phyloP scores from a whole-genome alignment of 352 stramenopile species.

The Globisporangium middletonii region DNA sequence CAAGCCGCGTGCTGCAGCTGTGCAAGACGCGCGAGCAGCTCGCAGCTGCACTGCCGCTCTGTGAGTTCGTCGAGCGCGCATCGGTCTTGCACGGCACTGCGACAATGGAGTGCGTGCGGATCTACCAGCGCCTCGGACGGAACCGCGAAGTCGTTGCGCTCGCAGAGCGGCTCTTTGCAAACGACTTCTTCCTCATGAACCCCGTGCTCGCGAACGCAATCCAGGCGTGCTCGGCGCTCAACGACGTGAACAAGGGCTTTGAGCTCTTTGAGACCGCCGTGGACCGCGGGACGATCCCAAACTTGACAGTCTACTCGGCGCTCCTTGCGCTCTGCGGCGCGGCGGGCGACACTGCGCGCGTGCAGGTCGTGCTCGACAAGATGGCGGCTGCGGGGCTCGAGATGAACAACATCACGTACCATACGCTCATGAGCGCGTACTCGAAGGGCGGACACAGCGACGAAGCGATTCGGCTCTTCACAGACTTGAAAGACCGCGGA shows the following conservation, averaged over 20 bases:
- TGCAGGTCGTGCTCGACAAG: constrained; percentile 39
- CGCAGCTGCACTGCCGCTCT: constrained; percentile 51
- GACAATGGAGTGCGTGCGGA: constrained; percentile 50
- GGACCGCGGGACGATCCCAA: constrained; percentile 58
- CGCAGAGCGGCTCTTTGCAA: constrained; percentile 39
- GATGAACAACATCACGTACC: constrained; percentile 72
- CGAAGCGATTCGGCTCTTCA: constrained; percentile 49
- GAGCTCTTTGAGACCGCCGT: constrained; percentile 50
- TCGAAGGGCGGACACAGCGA: constrained; percentile 41
- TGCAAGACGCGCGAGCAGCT: constrained; percentile 50
- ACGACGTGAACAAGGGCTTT: constrained; percentile 47
- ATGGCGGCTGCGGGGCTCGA: constrained; percentile 46
- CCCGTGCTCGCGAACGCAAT: constrained; percentile 50
- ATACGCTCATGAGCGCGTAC: constrained; percentile 69
- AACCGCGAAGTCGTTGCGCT: constrained; percentile 45
- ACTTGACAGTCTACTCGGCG: constrained; percentile 52
- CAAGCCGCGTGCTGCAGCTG: constrained; percentile 32
- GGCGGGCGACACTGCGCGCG: constrained; percentile 36
- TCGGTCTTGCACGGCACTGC: constrained; percentile 31
- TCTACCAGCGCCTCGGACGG: constrained; percentile 51
- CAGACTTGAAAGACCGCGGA: constrained; percentile 42
- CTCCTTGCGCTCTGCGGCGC: constrained; percentile 48
- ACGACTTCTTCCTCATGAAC: constrained; percentile 68
- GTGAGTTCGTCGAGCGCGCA: constrained; percentile 35
- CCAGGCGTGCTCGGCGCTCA: constrained; percentile 45